Conservation (phyloP, 1,284 basidiomycete genomes). For the Paramarasmius palmivorus region DNA sequence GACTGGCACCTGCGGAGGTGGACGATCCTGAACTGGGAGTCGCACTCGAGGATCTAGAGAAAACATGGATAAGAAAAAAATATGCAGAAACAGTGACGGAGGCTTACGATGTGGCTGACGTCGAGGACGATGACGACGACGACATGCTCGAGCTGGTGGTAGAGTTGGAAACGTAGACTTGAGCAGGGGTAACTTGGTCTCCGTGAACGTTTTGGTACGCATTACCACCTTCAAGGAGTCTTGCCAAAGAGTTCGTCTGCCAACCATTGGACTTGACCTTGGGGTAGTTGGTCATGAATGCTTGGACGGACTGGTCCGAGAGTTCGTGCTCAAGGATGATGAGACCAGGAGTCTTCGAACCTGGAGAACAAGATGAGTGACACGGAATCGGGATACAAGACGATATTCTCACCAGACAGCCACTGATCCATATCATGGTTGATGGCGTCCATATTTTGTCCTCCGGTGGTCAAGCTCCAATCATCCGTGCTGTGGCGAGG, state of each 20-base stretch:
- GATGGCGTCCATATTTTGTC: conserved; percentile 46
- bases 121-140: neutral
- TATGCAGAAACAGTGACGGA: neutral
- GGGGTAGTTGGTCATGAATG: conserved; percentile 73
- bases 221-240: conserved; percentile 38
- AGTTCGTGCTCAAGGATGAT: conserved; percentile 86
- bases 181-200: conserved; percentile 5
- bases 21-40: neutral
- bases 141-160: neutral
- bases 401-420: conserved; percentile 44
- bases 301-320: conserved; percentile 57
- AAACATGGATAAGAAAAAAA: neutral
- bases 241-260: conserved; percentile 58
- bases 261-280: conserved; percentile 67
- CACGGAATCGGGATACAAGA: neutral
- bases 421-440: conserved; percentile 50
- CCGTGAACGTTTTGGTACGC: conserved; percentile 56
- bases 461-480: conserved; percentile 54
- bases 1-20: neutral
- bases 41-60: neutral
- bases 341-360: conserved; percentile 72
- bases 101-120: conserved; percentile 1
- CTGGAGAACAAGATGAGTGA: conserved; percentile 29
- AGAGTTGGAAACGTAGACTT: neutral
- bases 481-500: conserved; percentile 54